Conservation (phyloP, 164 flowering plant genomes). For the Stephania yunnanensis region DNA sequence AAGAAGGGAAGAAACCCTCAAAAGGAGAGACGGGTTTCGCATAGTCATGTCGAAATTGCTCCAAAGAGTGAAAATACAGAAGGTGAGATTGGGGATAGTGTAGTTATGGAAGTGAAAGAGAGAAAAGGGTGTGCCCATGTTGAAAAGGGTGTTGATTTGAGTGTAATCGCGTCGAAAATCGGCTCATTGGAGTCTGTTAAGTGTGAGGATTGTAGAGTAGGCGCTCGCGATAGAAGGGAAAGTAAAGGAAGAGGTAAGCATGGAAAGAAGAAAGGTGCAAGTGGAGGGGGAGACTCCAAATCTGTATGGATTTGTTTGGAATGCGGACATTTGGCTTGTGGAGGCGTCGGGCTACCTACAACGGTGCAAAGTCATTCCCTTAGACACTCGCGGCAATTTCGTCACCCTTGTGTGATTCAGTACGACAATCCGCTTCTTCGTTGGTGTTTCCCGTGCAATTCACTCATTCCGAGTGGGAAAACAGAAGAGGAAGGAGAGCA, state of each 20-base stretch:
- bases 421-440: slow-evolving; percentile 59
- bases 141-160: slow-evolving; percentile 49
- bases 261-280: slow-evolving; percentile 52
- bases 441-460: slow-evolving; percentile 78
- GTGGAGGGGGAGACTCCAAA: slow-evolving; percentile 30
- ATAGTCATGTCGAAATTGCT: slow-evolving; percentile 19
- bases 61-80: slow-evolving; percentile 14
- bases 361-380: slow-evolving; percentile 59
- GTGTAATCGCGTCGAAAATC: slow-evolving; percentile 35
- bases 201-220: slow-evolving; percentile 76
- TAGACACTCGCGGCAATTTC: slow-evolving; percentile 50
- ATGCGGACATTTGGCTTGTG: slow-evolving; percentile 87
- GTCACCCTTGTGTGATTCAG: slow-evolving; percentile 63
- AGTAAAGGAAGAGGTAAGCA: slow-evolving; percentile 60
- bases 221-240: slow-evolving; percentile 34
- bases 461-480: slow-evolving; percentile 42
- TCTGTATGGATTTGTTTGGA: slow-evolving; percentile 84
- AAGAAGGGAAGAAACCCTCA: slow-evolving; percentile 47
- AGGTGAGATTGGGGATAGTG: slow-evolving; percentile 30
- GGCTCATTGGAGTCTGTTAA: slow-evolving; percentile 27
- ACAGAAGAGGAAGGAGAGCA: slow-evolving; percentile 39
- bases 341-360: slow-evolving; percentile 75
- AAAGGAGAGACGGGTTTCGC: slow-evolving; percentile 42
- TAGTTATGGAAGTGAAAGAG: slow-evolving; percentile 29
- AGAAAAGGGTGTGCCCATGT: slow-evolving; percentile 52